Conservation (phyloP, 1,284 basidiomycete species). For the Puccinia hordei region DNA sequence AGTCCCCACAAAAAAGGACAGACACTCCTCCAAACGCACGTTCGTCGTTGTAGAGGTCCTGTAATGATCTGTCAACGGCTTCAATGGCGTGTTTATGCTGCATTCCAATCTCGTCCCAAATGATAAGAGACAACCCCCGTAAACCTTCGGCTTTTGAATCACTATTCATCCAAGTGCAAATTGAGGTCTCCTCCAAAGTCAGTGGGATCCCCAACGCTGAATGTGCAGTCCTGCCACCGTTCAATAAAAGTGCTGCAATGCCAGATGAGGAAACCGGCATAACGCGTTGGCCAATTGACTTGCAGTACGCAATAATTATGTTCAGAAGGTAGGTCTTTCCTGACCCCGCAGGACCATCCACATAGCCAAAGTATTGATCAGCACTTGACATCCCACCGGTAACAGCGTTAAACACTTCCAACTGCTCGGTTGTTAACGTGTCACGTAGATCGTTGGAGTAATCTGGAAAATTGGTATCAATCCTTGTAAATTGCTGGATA, state of each 20-base stretch:
- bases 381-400: too few relatives aligned
- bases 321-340: constrained; percentile 63
- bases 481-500: neutral
- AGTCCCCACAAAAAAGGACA: constrained; percentile 18
- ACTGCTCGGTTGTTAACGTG: too few relatives aligned
- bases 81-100: neutral
- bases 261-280: constrained; percentile 58
- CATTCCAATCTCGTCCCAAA: too few relatives aligned
- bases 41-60: neutral
- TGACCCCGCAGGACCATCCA: constrained; percentile 63
- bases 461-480: too few relatives aligned
- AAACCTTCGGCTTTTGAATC: neutral
- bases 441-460: too few relatives aligned
- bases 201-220: constrained; percentile 63
- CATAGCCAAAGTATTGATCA: constrained; percentile 58
- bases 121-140: too few relatives aligned
- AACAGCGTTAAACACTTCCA: too few relatives aligned
- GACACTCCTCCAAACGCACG: neutral
- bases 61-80: constrained; percentile 12
- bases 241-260: constrained; percentile 61
- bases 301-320: constrained; percentile 59
- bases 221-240: constrained; percentile 62
- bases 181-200: too few relatives aligned
- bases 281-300: constrained; percentile 58
- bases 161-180: too few relatives aligned